Conservation (phyloP, 2,329 filamentous ascomycete genomes). For the Colletotrichum caudatum region DNA sequence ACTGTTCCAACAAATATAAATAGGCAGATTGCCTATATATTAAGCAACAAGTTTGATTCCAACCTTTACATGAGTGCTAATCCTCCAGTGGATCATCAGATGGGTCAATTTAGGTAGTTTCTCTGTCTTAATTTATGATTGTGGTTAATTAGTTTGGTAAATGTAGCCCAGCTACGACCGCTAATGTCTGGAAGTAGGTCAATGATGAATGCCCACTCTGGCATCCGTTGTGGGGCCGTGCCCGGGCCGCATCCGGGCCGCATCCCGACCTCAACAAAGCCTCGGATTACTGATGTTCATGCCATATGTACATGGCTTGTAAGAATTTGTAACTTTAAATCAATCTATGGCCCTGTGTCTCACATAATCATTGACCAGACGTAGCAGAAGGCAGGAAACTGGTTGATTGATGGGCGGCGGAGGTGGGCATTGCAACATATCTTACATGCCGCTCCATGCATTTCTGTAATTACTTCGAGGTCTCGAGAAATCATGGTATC, state of each 20-base stretch:
- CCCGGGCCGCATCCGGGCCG: background rate
- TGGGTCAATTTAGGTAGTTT: no score
- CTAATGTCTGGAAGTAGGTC: background rate
- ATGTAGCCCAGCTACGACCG: background rate
- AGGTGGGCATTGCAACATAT: background rate
- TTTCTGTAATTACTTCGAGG: background rate
- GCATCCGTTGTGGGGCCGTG: background rate
- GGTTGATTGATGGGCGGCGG: background rate
- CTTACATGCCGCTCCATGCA: background rate
- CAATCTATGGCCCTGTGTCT: background rate
- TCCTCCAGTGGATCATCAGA: background rate
- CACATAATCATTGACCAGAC: background rate
- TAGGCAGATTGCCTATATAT: background rate
- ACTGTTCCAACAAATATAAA: background rate
- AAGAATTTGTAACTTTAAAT: background rate
- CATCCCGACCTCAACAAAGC: background rate
- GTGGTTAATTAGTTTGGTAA: background rate
- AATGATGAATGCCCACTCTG: background rate
- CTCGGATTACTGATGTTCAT: background rate
- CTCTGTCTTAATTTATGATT: background rate
- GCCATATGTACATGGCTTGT: background rate
- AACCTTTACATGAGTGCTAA: background rate
- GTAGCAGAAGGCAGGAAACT: background rate
- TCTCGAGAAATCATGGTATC: background rate
- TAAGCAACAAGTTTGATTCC: background rate